Conservation (phyloP, 768 basidiomycete genomes). For the Termitomyces sp. region DNA sequence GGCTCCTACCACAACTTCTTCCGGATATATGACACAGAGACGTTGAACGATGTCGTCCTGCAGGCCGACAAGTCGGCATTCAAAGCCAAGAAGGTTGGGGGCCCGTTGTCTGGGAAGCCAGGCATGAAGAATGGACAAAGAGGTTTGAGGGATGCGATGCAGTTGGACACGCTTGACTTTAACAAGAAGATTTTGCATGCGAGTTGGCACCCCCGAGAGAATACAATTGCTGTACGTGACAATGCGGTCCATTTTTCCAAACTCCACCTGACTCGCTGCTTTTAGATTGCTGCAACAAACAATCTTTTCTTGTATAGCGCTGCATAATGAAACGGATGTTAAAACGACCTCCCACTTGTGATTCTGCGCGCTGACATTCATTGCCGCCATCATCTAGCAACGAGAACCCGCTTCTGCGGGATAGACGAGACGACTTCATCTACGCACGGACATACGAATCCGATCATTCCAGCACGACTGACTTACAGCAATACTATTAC, state of each 20-base stretch:
- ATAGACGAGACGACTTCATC: constrained; percentile 16
- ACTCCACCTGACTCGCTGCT: not conserved
- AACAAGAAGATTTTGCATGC: constrained; percentile 97
- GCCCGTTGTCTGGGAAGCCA: constrained; percentile 67
- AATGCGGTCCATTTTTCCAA: not conserved
- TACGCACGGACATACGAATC: constrained; percentile 16
- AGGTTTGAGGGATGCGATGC: constrained; percentile 79
- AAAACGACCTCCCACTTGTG: constrained; percentile 6
- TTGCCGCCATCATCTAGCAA: constrained; percentile 14
- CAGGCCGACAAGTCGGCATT: constrained; percentile 99
- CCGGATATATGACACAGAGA: constrained; percentile 96
- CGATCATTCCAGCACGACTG: constrained; percentile 10
- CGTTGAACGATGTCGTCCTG: constrained; percentile 81
- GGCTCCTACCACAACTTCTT: constrained; percentile 99
- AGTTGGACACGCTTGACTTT: constrained; percentile 81
- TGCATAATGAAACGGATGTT: constrained; percentile 34
- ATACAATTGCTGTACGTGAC: constrained; percentile 87
- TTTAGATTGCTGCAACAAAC: constrained; percentile 93
- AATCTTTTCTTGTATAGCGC: constrained; percentile 88
- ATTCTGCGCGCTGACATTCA: constrained; percentile 6
- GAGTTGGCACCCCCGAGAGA: constrained; percentile 97
- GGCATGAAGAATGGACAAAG: constrained; percentile 73
- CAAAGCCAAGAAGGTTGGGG: constrained; percentile 98
- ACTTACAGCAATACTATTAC: constrained; percentile 15
- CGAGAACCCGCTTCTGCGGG: constrained; percentile 13